Evolutionary conservation across 2,329 filamentous ascomycete genomes (phyloP).

Genomic region (Calonectria hawksworthii): DNA sequence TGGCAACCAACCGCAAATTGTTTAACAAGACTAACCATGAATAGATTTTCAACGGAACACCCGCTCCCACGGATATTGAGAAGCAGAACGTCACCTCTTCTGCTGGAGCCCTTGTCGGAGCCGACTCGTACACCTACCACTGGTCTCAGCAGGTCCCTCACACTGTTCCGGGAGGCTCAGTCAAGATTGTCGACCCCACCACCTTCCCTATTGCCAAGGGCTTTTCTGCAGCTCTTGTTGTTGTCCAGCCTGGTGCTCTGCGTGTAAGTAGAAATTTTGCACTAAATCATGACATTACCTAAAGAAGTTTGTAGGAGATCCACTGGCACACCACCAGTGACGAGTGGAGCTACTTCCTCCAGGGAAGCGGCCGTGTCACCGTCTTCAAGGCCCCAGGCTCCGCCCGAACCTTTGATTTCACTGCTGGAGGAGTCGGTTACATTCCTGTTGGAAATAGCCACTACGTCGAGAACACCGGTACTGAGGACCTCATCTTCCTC

Average conservation of each 20-base stretch:
- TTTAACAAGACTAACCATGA: not conserved
- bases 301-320: not conserved
- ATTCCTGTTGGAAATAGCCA: constrained; percentile 20
- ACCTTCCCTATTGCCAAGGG: constrained; percentile 15
- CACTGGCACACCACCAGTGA: constrained; percentile 21
- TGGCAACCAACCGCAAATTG: not conserved
- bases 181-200: constrained; percentile 18
- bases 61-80: constrained; percentile 17
- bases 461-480: constrained; percentile 20
- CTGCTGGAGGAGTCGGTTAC: constrained; percentile 16
- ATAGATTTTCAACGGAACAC: constrained; percentile 19
- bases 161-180: constrained; percentile 16
- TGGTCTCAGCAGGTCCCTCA: constrained; percentile 15
- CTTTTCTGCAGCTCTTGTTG: constrained; percentile 13
- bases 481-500: constrained; percentile 16
- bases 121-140: constrained; percentile 16
- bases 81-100: constrained; percentile 15
- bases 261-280: not conserved
- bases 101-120: not conserved
- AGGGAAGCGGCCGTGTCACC: constrained; percentile 12
- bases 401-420: constrained; percentile 17
- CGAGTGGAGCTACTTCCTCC: constrained; percentile 20
- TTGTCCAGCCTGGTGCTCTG: constrained; percentile 16
- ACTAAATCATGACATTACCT: not conserved
- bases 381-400: constrained; percentile 19